These are phyloP conservation scores for Rhodotorula toruloides DNA, from an alignment of 768 basidiomycete species.

Conservation along the genomic window DNA sequence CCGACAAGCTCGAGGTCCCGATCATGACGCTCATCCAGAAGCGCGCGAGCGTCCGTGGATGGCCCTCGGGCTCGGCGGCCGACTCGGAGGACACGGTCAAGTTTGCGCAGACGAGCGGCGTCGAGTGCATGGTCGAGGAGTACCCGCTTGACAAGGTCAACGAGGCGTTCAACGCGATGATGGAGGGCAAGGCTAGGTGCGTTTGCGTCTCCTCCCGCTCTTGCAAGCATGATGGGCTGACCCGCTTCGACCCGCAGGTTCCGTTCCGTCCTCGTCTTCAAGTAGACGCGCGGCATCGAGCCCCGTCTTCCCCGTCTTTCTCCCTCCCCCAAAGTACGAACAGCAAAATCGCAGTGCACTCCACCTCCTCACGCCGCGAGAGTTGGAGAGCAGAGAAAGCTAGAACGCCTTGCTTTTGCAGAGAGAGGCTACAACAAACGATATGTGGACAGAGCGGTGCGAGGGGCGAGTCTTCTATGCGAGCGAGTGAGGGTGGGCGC, in stretches of 20 bases:
- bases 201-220: neutral
- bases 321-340: too few relatives aligned
- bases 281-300: too few relatives aligned
- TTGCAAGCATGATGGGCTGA: too few relatives aligned
- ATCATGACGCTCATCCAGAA: slow-evolving; percentile 36
- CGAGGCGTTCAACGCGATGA: slow-evolving; percentile 36
- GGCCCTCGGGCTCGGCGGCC: slow-evolving; percentile 25
- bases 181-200: slow-evolving; percentile 34
- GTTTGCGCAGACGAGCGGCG: slow-evolving; percentile 29
- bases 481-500: neutral
- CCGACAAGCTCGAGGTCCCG: slow-evolving; percentile 20
- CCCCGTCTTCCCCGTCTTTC: too few relatives aligned
- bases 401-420: too few relatives aligned
- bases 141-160: slow-evolving; percentile 35
- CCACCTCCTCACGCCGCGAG: too few relatives aligned
- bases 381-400: too few relatives aligned
- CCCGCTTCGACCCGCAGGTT: neutral
- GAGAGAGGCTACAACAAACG: too few relatives aligned
- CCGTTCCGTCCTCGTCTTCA: slow-evolving; percentile 3
- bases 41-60: slow-evolving; percentile 37
- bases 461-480: too few relatives aligned
- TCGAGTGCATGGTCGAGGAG: slow-evolving; percentile 26
- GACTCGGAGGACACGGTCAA: slow-evolving; percentile 34
- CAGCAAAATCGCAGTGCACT: too few relatives aligned
- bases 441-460: too few relatives aligned